Evolutionary conservation across 1,139 yeast species (phyloP).

Genomic region (Taphrina betulina): DNA sequence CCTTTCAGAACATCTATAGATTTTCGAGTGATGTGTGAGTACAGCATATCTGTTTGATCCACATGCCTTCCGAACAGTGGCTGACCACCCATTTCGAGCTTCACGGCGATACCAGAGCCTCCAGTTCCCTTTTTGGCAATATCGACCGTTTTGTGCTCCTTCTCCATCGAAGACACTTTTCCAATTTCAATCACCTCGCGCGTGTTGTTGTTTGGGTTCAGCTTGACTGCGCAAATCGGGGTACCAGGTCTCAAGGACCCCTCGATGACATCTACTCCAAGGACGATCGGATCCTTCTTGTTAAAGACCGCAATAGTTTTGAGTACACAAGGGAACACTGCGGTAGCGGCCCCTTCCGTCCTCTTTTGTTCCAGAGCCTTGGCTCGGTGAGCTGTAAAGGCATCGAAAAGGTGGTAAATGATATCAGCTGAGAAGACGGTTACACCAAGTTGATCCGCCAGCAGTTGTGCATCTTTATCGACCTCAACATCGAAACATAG

Average conservation of each 20-base stretch:
- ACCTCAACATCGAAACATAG: conserved; percentile 95
- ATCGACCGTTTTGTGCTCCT: conserved; percentile 81
- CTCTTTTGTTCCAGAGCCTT: conserved; percentile 86
- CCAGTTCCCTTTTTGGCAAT: conserved; percentile 91
- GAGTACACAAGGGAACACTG: conserved; percentile 92
- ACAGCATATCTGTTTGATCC: conserved; percentile 84
- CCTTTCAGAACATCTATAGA: conserved; percentile 97
- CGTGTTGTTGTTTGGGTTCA: conserved; percentile 84
- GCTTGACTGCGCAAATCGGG: conserved; percentile 91
- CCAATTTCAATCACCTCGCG: conserved; percentile 50
- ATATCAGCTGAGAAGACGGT: conserved; percentile 93
- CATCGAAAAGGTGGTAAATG: conserved; percentile 93
- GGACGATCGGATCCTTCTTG: conserved; percentile 98
- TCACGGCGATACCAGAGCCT: conserved; percentile 96
- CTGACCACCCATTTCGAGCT: conserved; percentile 87
- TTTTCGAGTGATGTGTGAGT: conserved; percentile 81
- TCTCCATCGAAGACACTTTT: conserved; percentile 60
- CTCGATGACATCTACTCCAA: conserved; percentile 95
- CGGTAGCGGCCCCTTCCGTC: conserved; percentile 81
- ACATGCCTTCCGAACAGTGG: conserved; percentile 99
- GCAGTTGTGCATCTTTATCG: conserved; percentile 97
- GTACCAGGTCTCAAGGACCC: conserved; percentile 90
- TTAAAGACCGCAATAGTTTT: conserved; percentile 94
- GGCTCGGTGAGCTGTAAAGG: conserved; percentile 87
- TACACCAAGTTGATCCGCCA: conserved; percentile 88